Base-by-base conservation (phyloP, 2,329 filamentous ascomycete genomes). In the Byssochlamys sp. region DNA sequence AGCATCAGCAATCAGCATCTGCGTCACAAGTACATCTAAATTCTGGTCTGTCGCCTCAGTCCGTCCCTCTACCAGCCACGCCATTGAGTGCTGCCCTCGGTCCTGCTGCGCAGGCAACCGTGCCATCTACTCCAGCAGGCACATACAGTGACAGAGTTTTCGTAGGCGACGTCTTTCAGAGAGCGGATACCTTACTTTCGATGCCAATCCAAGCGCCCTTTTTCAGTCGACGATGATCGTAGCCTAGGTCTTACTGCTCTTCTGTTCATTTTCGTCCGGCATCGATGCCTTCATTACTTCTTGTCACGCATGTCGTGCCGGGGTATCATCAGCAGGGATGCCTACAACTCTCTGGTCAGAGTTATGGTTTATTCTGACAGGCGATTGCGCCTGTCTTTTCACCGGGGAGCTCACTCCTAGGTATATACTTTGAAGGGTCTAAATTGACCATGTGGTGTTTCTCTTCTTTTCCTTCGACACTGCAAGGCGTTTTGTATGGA, bases 71-170 rank as follows among this genome's bases (percentile, higher is more conserved):
- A 39, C 91, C 91, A 7, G 90, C 94, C 66, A 96, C 91, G 1
- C 91, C 92, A 6, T 82, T 96, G 60, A 94, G 89, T 65, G 91
- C 91, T 14, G 91, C 91, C 1, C 79, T 96, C 4, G 92, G 91
- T 0, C 90, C 91, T 4, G 91, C 91, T 24, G 89, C 91, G 56
- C 91, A 95, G 73, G 91, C 91, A 0, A 96, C 90, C 0, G 86
- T 96, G 10, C 88, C 90, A 3, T 89, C 82, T 2, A 77, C 76
- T 0, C 76, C 75, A 4, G 75, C 75, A n/a, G 77, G 71, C 63
- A 73, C 75, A 11, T 77, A 77, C 61, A 75, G 76, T 56, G 76
- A 78, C 62, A 73, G 73, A 33, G 77, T 78, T 58, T 79, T 79
- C 61, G 74, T 75, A 49, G 77, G 77, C 3, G 75, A 79, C 60